Evolutionary conservation across 2,329 filamentous ascomycete species (phyloP), one percentile per base, ranked within the genome.

Genomic region (Neonectria hederae): DNA sequence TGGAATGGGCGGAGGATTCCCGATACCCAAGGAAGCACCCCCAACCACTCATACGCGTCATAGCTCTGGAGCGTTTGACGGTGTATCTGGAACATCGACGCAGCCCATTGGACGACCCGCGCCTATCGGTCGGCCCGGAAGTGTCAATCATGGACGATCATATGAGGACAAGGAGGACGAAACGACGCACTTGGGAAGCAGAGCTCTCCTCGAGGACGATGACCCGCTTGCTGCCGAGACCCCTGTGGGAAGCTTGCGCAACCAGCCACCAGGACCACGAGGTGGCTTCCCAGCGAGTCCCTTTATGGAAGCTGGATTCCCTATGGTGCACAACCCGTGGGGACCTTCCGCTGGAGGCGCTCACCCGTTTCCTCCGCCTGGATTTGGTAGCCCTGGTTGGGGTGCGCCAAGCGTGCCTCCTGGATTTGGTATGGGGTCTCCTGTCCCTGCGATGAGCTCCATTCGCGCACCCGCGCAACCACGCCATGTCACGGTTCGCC

Each of bases 101-200:
- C 90, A 93, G 67, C 92, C 92, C 1, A 95, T 97, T 65, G 87
- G 90, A 49, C 87, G 94, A 58, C 95, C 94, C 26, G 88, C 92
- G 24, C 95, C 95, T 1, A 97, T 98, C 67, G 93, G 95, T 66
- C 88, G 94, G 35, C 95, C 96, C 0, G 90, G 90, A 17, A 97
- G 94, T 76, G 88, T 87, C 24, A 85, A 84, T 17, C 84, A 86
- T 51, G 86, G 85, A 14, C 84, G 83, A 48, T 81, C 81, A 54
- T 73, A 72, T 52, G 83, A 84, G 26, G 80, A 82, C 28, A 89
- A 90, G 60, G 82, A 93, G 21, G 93, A 95, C 59, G 88, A 92
- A 59, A 91, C 89, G 66, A 87, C 90, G 65, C 94, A 96, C 72
- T 84, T 99, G 26, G 96, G 96, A 13, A 98, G 95, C 78, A 94